Conservation (phyloP, 495 filamentous ascomycete species). For the Collariella sp. region DNA sequence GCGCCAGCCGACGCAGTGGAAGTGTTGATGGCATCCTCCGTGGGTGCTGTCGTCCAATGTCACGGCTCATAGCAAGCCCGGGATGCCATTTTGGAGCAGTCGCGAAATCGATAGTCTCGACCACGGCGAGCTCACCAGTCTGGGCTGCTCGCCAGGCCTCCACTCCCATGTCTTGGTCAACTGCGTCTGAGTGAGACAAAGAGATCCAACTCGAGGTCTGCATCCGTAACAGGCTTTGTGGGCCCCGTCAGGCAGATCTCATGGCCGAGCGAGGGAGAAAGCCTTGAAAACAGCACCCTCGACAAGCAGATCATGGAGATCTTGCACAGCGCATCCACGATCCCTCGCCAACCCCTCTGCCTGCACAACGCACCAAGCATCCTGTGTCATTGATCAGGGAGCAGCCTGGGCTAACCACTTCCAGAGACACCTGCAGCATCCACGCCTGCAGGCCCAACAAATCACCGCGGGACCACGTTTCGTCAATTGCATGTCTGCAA, state of each 20-base stretch:
- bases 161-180: background rate
- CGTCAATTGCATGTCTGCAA: conserved; percentile 7
- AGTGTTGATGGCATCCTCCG: background rate
- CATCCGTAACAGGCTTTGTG: conserved; percentile 1
- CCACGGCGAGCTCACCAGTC: background rate
- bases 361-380: conserved; percentile 12
- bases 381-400: conserved; percentile 16
- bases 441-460: conserved; percentile 14
- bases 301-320: conserved; percentile 20
- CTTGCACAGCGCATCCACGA: conserved; percentile 12
- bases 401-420: conserved; percentile 19
- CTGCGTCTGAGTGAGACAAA: background rate
- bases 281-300: conserved; percentile 12
- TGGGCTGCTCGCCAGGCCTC: background rate
- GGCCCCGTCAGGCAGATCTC: conserved; percentile 1
- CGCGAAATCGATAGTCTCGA: background rate
- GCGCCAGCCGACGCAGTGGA: background rate
- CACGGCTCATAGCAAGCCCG: conserved; percentile 3
- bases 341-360: conserved; percentile 6
- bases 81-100: conserved; percentile 4
- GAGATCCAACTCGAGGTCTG: background rate
- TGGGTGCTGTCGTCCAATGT: conserved; percentile 7
- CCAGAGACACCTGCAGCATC: conserved; percentile 20
- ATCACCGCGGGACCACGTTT: conserved; percentile 17
- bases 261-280: background rate